A percentile compares a stretch with the other conserved stretches of the same genome.
These are phyloP conservation scores for Cytospora paraplurivora DNA, from an alignment of 2,329 filamentous ascomycete genomes.

Conservation along the genomic window DNA sequence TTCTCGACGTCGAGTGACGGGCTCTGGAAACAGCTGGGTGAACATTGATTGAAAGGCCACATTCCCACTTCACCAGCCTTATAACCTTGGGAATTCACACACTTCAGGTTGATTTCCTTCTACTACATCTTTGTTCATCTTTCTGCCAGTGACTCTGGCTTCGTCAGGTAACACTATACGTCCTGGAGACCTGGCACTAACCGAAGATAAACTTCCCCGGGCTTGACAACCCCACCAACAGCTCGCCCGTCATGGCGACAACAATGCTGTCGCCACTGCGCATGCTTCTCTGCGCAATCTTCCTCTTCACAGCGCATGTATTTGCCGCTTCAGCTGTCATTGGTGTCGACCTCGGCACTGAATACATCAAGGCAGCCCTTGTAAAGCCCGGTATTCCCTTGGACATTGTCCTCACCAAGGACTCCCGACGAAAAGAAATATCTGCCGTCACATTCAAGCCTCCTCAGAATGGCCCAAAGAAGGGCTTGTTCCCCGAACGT, in stretches of 20 bases:
- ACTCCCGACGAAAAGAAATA: slow-evolving; percentile 93
- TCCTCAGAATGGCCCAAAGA: slow-evolving; percentile 62
- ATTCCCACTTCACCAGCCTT: slow-evolving; percentile 23
- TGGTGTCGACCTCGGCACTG: slow-evolving; percentile 91
- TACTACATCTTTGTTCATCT: not conserved
- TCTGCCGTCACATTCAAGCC: slow-evolving; percentile 95
- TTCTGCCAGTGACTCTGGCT: slow-evolving; percentile 1
- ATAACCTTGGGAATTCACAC: slow-evolving; percentile 10
- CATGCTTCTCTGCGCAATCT: slow-evolving; percentile 42
- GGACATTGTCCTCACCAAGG: slow-evolving; percentile 96
- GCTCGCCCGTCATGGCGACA: slow-evolving; percentile 43
- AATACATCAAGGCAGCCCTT: slow-evolving; percentile 93
- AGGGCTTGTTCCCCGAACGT: slow-evolving; percentile 78
- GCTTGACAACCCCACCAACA: slow-evolving; percentile 22
- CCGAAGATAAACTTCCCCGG: slow-evolving; percentile 2
- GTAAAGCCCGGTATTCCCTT: slow-evolving; percentile 97
- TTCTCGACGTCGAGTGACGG: slow-evolving; percentile 18
- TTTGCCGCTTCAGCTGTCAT: slow-evolving; percentile 72
- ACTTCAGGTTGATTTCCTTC: not conserved
- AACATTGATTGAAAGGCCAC: slow-evolving; percentile 25
- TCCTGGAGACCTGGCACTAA: not conserved
- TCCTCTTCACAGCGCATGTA: slow-evolving; percentile 51
- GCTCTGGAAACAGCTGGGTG: slow-evolving; percentile 5
- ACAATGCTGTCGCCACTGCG: slow-evolving; percentile 40
- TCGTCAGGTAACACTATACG: not conserved